These are phyloP conservation scores for Aureobasidium mangrovei DNA, from an alignment of 2,329 filamentous ascomycete genomes.

Conservation along the genomic window DNA sequence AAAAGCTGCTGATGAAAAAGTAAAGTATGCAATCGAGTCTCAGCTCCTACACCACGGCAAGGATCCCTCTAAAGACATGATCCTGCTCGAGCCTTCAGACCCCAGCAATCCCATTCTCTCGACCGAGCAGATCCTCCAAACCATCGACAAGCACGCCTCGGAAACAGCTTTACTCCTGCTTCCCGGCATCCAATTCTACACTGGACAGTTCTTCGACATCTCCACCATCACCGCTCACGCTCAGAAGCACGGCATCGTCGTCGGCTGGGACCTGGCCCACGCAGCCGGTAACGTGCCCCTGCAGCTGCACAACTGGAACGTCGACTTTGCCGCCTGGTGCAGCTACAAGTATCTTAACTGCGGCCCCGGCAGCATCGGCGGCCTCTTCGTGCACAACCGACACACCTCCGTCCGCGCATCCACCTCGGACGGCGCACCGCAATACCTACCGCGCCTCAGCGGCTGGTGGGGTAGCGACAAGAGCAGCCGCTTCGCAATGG, in stretches of 20 bases:
- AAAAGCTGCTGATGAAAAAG: not conserved
- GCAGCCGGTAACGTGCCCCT: conserved; percentile 77
- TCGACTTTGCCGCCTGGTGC: conserved; percentile 89
- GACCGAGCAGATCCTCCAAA: conserved; percentile 60
- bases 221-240: conserved; percentile 69
- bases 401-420: conserved; percentile 50
- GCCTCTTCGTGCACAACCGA: conserved; percentile 68
- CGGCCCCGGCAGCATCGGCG: conserved; percentile 73
- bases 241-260: conserved; percentile 57
- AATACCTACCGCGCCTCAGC: conserved; percentile 57
- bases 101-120: conserved; percentile 48
- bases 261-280: conserved; percentile 86
- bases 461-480: conserved; percentile 89
- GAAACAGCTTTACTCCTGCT: conserved; percentile 69
- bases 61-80: conserved; percentile 58
- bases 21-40: conserved; percentile 70
- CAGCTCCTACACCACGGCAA: conserved; percentile 66
- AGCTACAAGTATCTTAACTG: conserved; percentile 92
- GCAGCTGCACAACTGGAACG: conserved; percentile 74
- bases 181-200: conserved; percentile 87
- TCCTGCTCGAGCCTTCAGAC: conserved; percentile 60
- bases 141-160: conserved; percentile 66
- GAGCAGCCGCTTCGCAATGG: conserved; percentile 69
- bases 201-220: conserved; percentile 81
- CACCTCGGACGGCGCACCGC: conserved; percentile 17